phyloP scores from a whole-genome alignment of 208 protist genomes.

The Wallacemonas sp. region DNA sequence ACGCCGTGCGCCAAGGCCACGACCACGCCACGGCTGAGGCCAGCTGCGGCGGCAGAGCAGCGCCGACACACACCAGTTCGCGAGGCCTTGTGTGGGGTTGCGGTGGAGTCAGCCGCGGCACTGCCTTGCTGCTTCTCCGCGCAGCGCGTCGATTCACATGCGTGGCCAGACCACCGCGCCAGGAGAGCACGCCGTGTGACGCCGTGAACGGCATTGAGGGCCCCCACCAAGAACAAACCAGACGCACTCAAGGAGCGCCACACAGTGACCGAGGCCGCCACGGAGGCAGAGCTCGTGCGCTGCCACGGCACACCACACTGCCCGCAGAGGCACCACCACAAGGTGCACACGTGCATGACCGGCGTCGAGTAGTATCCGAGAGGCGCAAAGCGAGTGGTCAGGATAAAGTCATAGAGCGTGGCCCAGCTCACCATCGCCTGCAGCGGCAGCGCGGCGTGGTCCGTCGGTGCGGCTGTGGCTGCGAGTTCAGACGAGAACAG shows the following conservation, averaged over 20 bases:
- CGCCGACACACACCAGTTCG: neutral
- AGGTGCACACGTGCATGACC: neutral
- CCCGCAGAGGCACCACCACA: constrained; percentile 7
- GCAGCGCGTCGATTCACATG: too few relatives aligned
- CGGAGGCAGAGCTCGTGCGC: neutral
- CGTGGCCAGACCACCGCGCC: too few relatives aligned
- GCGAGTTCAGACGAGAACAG: neutral
- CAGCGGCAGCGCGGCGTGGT: neutral
- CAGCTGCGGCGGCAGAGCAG: neutral
- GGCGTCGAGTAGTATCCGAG: neutral
- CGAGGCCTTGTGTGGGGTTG: neutral
- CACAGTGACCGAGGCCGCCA: neutral
- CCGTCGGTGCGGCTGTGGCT: neutral
- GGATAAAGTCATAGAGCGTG: neutral
- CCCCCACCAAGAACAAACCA: neutral
- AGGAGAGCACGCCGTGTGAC: too few relatives aligned
- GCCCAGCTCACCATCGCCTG: neutral
- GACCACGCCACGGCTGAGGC: neutral
- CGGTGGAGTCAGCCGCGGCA: neutral
- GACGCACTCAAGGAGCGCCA: neutral
- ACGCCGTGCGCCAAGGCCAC: constrained; percentile 4
- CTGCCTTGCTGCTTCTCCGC: too few relatives aligned
- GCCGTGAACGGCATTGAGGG: neutral
- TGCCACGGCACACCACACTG: neutral
- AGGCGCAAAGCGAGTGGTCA: neutral